A percentile compares a stretch with the other conserved stretches of the same genome.
Evolutionary conservation across 805 yeast genomes (phyloP).

Genomic region (Kazachstania bromeliacearum): DNA sequence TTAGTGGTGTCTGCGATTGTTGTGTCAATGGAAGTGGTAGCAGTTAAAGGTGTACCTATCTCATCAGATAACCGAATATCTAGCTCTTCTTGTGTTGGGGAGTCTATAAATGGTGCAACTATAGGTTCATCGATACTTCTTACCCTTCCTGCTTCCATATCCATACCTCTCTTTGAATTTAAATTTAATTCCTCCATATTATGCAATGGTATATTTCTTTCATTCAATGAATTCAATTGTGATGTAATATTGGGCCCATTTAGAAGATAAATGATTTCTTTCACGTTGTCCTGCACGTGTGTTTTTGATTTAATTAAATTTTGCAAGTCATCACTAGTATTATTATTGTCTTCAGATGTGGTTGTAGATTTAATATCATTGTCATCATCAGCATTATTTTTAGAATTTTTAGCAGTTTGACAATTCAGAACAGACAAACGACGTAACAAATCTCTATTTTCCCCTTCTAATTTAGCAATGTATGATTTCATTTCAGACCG

Average conservation of each 20-base stretch:
- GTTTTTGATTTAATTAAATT: slow-evolving; percentile 14
- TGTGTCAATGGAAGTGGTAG: neutral
- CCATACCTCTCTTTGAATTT: slow-evolving; percentile 5
- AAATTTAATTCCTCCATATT: slow-evolving; percentile 19
- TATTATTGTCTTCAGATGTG: too few species aligned
- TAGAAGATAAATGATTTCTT: slow-evolving; percentile 27
- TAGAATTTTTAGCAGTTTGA: neutral
- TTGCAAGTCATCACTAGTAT: neutral
- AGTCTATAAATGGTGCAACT: neutral
- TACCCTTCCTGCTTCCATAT: neutral
- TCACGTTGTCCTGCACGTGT: slow-evolving; percentile 27
- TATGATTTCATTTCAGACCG: slow-evolving; percentile 48
- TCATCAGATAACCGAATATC: neutral
- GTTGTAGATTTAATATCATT: neutral
- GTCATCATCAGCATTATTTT: neutral
- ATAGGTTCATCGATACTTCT: neutral
- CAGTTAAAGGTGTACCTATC: neutral
- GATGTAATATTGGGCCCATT: slow-evolving; percentile 22
- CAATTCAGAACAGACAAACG: slow-evolving; percentile 9
- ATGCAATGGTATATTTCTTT: slow-evolving; percentile 15
- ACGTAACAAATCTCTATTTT: slow-evolving; percentile 33
- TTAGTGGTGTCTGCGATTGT: neutral
- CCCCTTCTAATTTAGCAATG: slow-evolving; percentile 45
- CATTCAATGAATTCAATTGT: slow-evolving; percentile 18
- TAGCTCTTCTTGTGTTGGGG: neutral